phyloP scores from a whole-genome alignment of 768 basidiomycete genomes.

The Boletus rufocinnamomeus region DNA sequence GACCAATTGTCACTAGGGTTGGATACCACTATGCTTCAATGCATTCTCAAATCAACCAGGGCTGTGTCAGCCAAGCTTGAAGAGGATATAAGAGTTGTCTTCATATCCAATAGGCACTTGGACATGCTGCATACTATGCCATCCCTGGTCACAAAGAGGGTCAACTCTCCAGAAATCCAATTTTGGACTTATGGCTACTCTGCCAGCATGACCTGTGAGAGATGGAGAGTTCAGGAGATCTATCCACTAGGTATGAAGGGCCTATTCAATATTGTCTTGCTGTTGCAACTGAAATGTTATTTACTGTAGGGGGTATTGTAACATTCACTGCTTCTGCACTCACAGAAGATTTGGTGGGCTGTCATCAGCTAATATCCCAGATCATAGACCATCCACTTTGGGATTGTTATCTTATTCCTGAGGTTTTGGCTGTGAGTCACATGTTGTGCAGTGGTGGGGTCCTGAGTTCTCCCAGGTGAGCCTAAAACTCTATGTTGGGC shows the following conservation, averaged over 20 bases:
- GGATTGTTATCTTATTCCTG: constrained; percentile 66
- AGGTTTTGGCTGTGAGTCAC: constrained; percentile 53
- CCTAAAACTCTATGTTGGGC: not conserved
- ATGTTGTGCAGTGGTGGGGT: constrained; percentile 10
- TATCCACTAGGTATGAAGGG: constrained; percentile 60
- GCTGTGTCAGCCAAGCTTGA: constrained; percentile 42
- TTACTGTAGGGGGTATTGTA: constrained; percentile 61
- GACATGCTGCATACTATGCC: constrained; percentile 50
- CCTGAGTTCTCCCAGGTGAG: constrained; percentile 12
- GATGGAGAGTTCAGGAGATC: constrained; percentile 67
- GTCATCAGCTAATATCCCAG: constrained; percentile 50
- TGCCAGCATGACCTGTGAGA: constrained; percentile 45
- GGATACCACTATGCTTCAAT: constrained; percentile 47
- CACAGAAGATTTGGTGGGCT: constrained; percentile 50
- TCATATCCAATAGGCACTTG: constrained; percentile 65
- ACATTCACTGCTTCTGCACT: constrained; percentile 70
- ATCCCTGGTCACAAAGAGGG: constrained; percentile 48
- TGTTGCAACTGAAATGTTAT: not conserved
- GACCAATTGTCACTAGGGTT: constrained; percentile 33
- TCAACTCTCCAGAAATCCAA: constrained; percentile 46
- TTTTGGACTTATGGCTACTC: constrained; percentile 75
- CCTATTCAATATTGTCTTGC: not conserved
- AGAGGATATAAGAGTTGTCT: constrained; percentile 52
- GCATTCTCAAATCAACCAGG: constrained; percentile 46
- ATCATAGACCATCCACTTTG: constrained; percentile 65